phyloP scores from a whole-genome alignment of 164 flowering plant genomes.

The Aristolochia fimbriata region DNA sequence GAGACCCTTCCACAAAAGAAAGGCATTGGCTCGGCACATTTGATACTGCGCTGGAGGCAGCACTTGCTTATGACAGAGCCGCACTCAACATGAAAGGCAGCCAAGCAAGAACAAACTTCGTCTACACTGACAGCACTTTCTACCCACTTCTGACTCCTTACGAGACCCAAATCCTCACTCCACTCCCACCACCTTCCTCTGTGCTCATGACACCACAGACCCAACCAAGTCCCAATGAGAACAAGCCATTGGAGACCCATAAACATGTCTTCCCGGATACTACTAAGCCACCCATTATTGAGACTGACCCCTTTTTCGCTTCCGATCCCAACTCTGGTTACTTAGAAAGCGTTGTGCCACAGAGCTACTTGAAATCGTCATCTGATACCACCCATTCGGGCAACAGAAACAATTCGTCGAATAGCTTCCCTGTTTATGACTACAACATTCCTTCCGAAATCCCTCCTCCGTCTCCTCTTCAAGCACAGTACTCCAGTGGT shows the following conservation, averaged over 20 bases:
- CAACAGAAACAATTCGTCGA: slow-evolving; percentile 5
- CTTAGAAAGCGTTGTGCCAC: slow-evolving; percentile 72
- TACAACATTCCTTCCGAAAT: not conserved
- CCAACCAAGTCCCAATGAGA: slow-evolving; percentile 12
- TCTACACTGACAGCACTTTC: slow-evolving; percentile 50
- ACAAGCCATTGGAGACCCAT: slow-evolving; percentile 9
- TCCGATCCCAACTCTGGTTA: slow-evolving; percentile 62
- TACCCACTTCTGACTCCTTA: slow-evolving; percentile 38
- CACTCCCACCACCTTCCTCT: slow-evolving; percentile 7
- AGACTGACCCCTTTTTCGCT: slow-evolving; percentile 24
- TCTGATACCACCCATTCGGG: slow-evolving; percentile 6
- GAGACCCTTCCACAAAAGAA: slow-evolving; percentile 91
- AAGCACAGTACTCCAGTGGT: slow-evolving; percentile 14
- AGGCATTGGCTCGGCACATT: slow-evolving; percentile 98
- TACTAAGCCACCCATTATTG: slow-evolving; percentile 3
- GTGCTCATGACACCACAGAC: slow-evolving; percentile 8
- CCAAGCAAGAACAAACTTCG: slow-evolving; percentile 90
- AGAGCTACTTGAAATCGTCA: slow-evolving; percentile 53
- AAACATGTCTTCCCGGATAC: not conserved
- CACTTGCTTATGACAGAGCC: slow-evolving; percentile 93
- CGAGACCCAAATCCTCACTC: slow-evolving; percentile 27
- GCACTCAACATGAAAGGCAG: slow-evolving; percentile 91
- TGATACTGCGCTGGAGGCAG: slow-evolving; percentile 97
- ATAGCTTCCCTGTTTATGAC: slow-evolving; percentile 9
- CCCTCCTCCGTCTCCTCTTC: slow-evolving; percentile 1